Evolutionary conservation across 345 rosid genomes (phyloP).

Genomic region (Populus ilicifolia): DNA sequence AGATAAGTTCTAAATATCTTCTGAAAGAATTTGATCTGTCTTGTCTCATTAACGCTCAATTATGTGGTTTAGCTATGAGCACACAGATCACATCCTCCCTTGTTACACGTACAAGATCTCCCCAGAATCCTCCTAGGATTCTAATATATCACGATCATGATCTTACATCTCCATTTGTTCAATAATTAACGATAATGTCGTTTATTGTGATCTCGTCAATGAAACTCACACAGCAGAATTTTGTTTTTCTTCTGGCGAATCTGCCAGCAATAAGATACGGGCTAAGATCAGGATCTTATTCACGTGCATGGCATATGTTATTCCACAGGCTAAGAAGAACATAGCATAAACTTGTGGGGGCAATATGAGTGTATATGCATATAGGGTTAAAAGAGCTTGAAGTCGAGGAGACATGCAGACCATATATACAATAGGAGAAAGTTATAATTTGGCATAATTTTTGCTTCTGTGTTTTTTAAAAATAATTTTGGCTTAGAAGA

Average conservation of each 20-base stretch:
- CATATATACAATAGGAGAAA: background rate
- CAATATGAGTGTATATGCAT: background rate
- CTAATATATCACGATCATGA: background rate
- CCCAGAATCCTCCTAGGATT: background rate
- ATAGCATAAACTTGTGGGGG: background rate
- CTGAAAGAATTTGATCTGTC: background rate
- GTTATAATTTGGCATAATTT: background rate
- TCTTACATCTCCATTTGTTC: background rate
- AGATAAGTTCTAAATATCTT: no score
- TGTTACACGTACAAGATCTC: background rate
- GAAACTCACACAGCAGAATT: no score
- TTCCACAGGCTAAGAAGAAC: background rate
- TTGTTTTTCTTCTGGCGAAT: background rate
- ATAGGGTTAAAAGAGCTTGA: background rate
- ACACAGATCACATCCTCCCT: background rate
- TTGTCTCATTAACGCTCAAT: background rate
- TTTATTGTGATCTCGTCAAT: background rate
- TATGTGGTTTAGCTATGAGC: background rate
- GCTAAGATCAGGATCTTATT: background rate
- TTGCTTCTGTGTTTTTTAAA: no score
- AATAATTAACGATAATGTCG: background rate
- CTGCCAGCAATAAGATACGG: background rate
- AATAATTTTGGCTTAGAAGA: no score
- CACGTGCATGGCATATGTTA: constrained; percentile 14
- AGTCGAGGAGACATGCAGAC: background rate